Base-by-base conservation (phyloP, 208 protist species). In the Leishmania tarentolae region DNA sequence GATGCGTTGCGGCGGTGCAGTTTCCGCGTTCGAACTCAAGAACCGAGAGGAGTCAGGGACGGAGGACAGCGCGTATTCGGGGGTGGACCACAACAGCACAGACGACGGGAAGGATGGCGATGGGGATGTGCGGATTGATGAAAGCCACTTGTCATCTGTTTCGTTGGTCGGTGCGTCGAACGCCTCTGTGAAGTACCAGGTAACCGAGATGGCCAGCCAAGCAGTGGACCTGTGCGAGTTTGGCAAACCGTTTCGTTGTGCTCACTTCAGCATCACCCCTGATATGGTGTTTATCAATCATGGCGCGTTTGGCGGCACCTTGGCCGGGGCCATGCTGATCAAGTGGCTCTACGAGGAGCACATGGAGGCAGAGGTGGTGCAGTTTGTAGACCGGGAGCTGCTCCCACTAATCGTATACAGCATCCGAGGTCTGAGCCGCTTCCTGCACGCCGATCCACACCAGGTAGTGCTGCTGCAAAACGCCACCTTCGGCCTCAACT, bases 381-480 rank as follows among this genome's bases (percentile, higher is more conserved):
- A 92, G 69, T 98, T 95, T 81, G 83, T 98, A 7, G 96, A 98
- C 71, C 90, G 96, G 47, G 83, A 93, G 80, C 92, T 98, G 65
- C 82, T 98, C 17, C 93, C 94, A 40, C 89, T 96, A 42, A 85
- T 98, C 13, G 93, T 97, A 35, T 84, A 96, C 86, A 94, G 89
- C 86, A 94, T 93, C 42, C 91, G 92, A 50, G 78, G 68, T 1
- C 80, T 98, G 59, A 89, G 90, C 72, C 79, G 79, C 61, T 97
- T 97, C 77, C 31, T 98, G 6, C 83, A 93, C 68, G 93, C 94
- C 6, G 75, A 91, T 50, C 90, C 95, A 11, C 78, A 81, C 28
- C 92, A 98, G 77, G 68, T 98, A n/a, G 93, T 96, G 40, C 82
- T 98, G 46, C 72, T 97, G n/a, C 92, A 93, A 70, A 98, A 98